phyloP scores from a whole-genome alignment of 2,329 filamentous ascomycete genomes.

The Stemphylium beticola region DNA sequence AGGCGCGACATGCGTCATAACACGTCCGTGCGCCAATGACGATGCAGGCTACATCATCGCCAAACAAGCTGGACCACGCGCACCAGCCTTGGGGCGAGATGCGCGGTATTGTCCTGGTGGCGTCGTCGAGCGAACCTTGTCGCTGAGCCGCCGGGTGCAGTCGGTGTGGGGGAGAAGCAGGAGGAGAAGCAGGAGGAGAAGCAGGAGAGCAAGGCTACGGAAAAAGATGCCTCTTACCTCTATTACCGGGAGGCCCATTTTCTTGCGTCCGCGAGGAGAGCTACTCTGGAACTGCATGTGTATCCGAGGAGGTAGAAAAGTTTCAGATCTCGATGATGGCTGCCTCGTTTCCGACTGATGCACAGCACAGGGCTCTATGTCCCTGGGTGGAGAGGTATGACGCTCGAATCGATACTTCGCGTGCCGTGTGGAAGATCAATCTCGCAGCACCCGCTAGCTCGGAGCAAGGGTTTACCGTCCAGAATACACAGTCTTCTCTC shows the following conservation, averaged over 20 bases:
- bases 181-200: too few species aligned
- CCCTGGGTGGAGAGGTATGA: conserved; percentile 35
- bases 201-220: background rate
- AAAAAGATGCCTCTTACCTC: conserved; percentile 36
- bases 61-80: conserved; percentile 23
- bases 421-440: conserved; percentile 27
- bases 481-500: background rate
- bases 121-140: background rate
- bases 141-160: background rate
- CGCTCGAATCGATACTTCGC: conserved; percentile 29
- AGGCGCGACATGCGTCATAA: conserved; percentile 22
- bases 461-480: conserved; percentile 8
- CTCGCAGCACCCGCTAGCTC: conserved; percentile 25
- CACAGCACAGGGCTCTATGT: conserved; percentile 13
- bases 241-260: conserved; percentile 40
- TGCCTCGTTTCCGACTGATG: background rate
- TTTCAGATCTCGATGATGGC: conserved; percentile 4
- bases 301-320: background rate
- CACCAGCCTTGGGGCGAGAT: conserved; percentile 8
- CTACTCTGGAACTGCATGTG: conserved; percentile 29
- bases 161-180: background rate
- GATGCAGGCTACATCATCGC: conserved; percentile 34
- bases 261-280: conserved; percentile 24
- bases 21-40: conserved; percentile 26
- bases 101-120: conserved; percentile 3